Evolutionary conservation across 2,329 filamentous ascomycete species (phyloP).

Genomic region (Mycocentrospora acerina): DNA sequence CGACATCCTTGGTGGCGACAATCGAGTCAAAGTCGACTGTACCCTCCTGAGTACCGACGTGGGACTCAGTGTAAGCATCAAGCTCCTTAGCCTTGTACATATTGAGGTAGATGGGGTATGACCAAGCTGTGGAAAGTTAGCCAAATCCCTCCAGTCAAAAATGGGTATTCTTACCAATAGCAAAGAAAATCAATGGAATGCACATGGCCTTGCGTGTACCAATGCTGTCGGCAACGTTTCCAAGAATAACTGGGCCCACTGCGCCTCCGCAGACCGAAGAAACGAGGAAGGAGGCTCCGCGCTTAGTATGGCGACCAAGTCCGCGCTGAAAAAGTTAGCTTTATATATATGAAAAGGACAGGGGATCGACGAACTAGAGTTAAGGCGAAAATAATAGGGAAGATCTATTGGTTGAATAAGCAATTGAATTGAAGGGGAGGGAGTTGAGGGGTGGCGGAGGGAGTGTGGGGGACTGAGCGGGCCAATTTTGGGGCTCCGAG

Average conservation of each 20-base stretch:
- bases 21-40: conserved; percentile 28
- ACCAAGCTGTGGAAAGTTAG: conserved; percentile 35
- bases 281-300: conserved; percentile 42
- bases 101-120: conserved; percentile 42
- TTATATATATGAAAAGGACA: not conserved
- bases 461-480: too few species aligned
- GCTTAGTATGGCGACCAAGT: conserved; percentile 44
- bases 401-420: too few species aligned
- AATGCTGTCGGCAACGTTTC: conserved; percentile 38
- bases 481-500: too few species aligned
- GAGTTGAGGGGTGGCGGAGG: too few species aligned
- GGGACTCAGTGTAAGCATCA: conserved; percentile 37
- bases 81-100: conserved; percentile 36
- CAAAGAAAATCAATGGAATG: conserved; percentile 38
- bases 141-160: too few species aligned
- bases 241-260: conserved; percentile 38
- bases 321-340: conserved; percentile 38
- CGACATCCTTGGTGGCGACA: conserved; percentile 25
- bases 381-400: conserved; percentile 43
- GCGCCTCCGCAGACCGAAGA: conserved; percentile 41
- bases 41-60: conserved; percentile 30
- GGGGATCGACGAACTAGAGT: not conserved
- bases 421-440: too few species aligned
- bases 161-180: too few species aligned
- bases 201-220: conserved; percentile 40